Evolutionary conservation across 305 asterid species (phyloP).

Genomic region (Solanum aculeatissimum): DNA sequence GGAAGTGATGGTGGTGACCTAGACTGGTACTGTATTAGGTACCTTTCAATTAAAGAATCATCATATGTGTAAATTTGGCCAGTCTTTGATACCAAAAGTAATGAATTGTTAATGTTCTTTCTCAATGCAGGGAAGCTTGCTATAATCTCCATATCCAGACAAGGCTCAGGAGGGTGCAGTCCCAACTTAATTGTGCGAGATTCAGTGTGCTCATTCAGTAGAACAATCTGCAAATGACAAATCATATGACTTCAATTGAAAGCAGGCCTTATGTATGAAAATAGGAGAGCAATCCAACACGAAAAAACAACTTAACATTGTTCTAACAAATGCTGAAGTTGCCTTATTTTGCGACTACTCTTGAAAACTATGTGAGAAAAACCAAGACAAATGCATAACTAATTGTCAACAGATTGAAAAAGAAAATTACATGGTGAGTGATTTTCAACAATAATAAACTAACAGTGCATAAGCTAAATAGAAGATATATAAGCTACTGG

Average conservation of each 20-base stretch:
- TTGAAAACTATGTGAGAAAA: background rate
- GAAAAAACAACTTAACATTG: background rate
- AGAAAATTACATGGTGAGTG: background rate
- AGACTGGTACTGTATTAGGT: slow-evolving; percentile 58
- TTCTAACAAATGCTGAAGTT: background rate
- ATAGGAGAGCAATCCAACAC: background rate
- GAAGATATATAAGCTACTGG: background rate
- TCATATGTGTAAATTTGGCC: slow-evolving; percentile 53
- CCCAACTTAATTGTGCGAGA: slow-evolving; percentile 65
- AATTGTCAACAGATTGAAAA: background rate
- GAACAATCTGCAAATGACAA: slow-evolving; percentile 58
- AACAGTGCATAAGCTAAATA: background rate
- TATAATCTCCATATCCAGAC: slow-evolving; percentile 56
- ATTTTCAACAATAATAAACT: background rate
- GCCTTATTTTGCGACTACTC: background rate
- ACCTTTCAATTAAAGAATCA: slow-evolving; percentile 57
- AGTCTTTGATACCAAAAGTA: slow-evolving; percentile 69
- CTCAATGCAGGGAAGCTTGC: slow-evolving; percentile 35
- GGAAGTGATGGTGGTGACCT: slow-evolving; percentile 85
- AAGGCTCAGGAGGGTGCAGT: slow-evolving; percentile 50
- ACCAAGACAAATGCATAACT: background rate
- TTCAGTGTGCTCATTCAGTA: slow-evolving; percentile 68
- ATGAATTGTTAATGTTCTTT: slow-evolving; percentile 39
- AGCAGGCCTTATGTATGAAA: background rate
- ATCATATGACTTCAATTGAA: background rate